These are phyloP conservation scores for Spergularia azorica DNA, from an alignment of 179 eudicot genomes.

Conservation along the genomic window DNA sequence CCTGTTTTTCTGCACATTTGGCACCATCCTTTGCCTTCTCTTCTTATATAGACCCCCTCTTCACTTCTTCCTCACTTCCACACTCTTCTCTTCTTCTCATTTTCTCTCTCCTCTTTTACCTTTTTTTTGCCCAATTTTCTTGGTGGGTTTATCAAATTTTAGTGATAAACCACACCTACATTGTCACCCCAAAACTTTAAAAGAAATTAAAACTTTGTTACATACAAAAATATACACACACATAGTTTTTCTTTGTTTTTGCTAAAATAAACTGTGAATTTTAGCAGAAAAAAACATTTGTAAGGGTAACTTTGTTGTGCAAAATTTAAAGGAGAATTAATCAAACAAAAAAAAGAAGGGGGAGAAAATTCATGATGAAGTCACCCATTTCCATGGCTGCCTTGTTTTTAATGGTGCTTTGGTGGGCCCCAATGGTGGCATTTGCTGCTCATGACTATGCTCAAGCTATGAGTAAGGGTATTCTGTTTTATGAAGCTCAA, in stretches of 20 bases:
- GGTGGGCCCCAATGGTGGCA: slow-evolving; percentile 32
- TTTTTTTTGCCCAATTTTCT: slow-evolving; percentile 9
- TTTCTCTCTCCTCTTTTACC: slow-evolving; percentile 7
- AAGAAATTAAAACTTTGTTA: too few species aligned
- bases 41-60: slow-evolving; percentile 50
- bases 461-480: slow-evolving; percentile 78
- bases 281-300: background rate
- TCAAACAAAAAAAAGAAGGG: too few species aligned
- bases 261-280: background rate
- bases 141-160: slow-evolving; percentile 54
- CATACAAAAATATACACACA: background rate
- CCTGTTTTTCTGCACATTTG: slow-evolving; percentile 39
- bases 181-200: slow-evolving; percentile 5
- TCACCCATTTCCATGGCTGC: slow-evolving; percentile 36
- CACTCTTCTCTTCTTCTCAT: slow-evolving; percentile 20
- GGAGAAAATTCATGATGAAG: slow-evolving; percentile 18
- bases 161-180: slow-evolving; percentile 55
- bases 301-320: too few species aligned
- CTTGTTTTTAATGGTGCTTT: slow-evolving; percentile 35
- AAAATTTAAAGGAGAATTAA: too few species aligned
- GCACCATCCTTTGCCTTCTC: slow-evolving; percentile 43
- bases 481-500: slow-evolving; percentile 91
- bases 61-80: slow-evolving; percentile 25
- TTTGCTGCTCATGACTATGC: slow-evolving; percentile 78
- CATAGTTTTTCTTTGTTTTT: slow-evolving; percentile 7